Percentiles rank a stretch among this genome's conserved stretches.
Conservation (phyloP, 129 eudicot genomes). For the Tagetes erecta region DNA sequence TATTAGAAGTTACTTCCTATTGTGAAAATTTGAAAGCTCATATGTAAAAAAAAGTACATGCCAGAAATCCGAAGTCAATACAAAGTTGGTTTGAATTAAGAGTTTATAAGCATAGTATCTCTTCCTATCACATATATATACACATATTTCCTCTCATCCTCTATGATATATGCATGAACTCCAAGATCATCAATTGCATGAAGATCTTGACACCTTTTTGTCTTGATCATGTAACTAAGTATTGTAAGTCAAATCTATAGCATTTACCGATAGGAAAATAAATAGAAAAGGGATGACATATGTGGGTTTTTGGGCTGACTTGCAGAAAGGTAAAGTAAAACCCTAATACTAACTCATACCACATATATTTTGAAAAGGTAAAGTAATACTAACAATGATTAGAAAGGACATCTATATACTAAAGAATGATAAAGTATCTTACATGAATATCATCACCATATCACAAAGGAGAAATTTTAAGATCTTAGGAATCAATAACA, state of each 20-base stretch:
- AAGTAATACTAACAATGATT: neutral
- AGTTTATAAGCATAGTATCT: neutral
- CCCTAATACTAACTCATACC: neutral
- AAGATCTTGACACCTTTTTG: neutral
- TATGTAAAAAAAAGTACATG: neutral
- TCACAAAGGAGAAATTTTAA: neutral
- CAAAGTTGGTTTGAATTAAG: neutral
- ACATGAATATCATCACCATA: neutral
- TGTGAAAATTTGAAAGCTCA: neutral
- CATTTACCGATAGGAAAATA: neutral
- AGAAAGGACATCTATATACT: neutral
- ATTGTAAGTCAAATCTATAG: neutral
- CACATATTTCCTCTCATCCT: neutral
- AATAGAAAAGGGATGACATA: neutral
- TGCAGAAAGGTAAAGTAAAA: neutral
- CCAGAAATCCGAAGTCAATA: neutral
- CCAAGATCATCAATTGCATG: neutral
- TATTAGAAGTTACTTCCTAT: neutral
- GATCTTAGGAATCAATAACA: neutral
- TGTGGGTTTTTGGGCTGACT: neutral
- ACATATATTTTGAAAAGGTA: neutral
- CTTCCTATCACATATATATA: neutral
- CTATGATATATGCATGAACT: neutral
- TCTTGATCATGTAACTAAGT: conserved; percentile 3
- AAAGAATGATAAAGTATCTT: neutral